phyloP scores from a whole-genome alignment of 192 early-diverging fungal species.

The Haplosporangium gracile region DNA sequence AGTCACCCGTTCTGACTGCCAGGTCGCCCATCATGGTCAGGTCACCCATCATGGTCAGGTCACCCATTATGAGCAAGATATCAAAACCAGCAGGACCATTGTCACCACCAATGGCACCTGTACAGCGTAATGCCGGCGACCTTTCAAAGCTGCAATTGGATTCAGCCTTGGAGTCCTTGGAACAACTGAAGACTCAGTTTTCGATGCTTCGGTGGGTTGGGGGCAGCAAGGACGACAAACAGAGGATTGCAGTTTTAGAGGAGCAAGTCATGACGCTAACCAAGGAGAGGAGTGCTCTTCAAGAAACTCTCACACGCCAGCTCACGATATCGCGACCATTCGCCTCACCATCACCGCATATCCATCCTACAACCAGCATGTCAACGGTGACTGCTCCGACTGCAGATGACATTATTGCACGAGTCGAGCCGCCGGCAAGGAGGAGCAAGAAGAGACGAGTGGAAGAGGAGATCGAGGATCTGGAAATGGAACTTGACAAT shows the following conservation, averaged over 20 bases:
- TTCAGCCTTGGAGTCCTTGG: conserved; percentile 16
- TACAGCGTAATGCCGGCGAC: not conserved
- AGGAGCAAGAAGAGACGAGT: conserved; percentile 2
- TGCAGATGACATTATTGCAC: conserved; percentile 2
- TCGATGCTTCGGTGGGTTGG: conserved; percentile 27
- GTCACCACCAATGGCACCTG: not conserved
- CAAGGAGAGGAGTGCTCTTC: conserved; percentile 21
- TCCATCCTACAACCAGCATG: not conserved
- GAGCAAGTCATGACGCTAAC: conserved; percentile 26
- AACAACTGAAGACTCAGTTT: conserved; percentile 34
- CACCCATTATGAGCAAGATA: not conserved
- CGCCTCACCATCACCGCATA: not conserved
- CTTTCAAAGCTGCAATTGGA: conserved; percentile 17
- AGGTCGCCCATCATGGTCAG: not conserved
- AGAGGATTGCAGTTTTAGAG: conserved; percentile 4
- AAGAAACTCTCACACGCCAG: not conserved
- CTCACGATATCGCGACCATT: not conserved
- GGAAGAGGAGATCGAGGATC: not conserved
- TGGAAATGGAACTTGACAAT: not conserved
- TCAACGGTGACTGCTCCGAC: not conserved
- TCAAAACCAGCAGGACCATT: not conserved
- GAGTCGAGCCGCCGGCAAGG: not conserved
- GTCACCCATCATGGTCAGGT: not conserved
- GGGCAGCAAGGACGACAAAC: conserved; percentile 3
- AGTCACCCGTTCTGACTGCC: not conserved